Conservation (phyloP, 2,329 filamentous ascomycete species). For the Thielaviopsis cerberus region DNA sequence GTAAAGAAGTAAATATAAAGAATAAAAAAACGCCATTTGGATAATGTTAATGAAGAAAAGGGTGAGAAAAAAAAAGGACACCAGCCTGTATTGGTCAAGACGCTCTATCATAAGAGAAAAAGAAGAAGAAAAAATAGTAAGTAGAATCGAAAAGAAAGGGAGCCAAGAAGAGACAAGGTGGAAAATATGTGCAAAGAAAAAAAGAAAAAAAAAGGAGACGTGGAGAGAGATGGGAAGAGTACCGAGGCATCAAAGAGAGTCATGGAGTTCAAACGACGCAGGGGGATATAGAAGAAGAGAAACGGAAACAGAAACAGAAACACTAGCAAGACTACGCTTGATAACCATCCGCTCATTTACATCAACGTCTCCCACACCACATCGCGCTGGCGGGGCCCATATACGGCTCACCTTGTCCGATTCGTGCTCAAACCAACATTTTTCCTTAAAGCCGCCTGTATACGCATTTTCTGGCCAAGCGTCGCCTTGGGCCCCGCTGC, state of each 20-base stretch:
- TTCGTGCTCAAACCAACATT: background rate
- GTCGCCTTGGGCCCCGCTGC: conserved; percentile 23
- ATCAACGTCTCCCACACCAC: too few species aligned
- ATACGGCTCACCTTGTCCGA: background rate
- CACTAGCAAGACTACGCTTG: background rate
- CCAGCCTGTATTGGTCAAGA: background rate
- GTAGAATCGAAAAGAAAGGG: background rate
- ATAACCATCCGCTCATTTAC: too few species aligned
- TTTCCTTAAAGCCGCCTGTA: background rate
- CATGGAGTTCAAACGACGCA: too few species aligned
- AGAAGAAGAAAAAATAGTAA: background rate
- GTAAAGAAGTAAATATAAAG: background rate
- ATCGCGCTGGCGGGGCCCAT: background rate
- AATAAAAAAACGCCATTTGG: background rate
- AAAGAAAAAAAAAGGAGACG: background rate
- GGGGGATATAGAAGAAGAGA: too few species aligned
- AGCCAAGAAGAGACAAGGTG: background rate
- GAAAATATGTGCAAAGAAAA: background rate
- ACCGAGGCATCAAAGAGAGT: background rate
- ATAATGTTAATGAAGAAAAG: background rate
- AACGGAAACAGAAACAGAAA: too few species aligned
- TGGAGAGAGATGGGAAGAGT: background rate
- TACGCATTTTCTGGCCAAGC: conserved; percentile 29
- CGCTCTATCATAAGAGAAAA: background rate
- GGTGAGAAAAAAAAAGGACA: background rate